A percentile compares a stretch with the other conserved stretches of the same genome.
These are phyloP conservation scores for Aspergillus transmontanensis DNA, from an alignment of 2,329 filamentous ascomycete species.

Conservation along the genomic window DNA sequence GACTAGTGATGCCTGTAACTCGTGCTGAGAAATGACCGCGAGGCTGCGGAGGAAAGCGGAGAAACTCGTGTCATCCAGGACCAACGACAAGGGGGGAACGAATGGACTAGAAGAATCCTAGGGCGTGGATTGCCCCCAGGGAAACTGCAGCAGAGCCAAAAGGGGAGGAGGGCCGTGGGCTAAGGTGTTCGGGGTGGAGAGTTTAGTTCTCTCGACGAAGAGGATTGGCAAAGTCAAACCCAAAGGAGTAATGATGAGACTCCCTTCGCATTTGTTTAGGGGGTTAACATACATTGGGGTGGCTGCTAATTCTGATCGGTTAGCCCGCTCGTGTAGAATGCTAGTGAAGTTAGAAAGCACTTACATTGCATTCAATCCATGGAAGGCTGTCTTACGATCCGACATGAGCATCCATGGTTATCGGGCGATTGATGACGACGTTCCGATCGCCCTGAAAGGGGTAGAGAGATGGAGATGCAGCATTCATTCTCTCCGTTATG, in stretches of 20 bases:
- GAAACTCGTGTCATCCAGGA: conserved; percentile 13
- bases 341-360: too few relatives aligned
- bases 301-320: neutral
- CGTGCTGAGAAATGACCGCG: conserved; percentile 15
- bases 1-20: conserved; percentile 18
- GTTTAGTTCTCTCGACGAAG: conserved; percentile 19
- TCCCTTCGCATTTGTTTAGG: neutral
- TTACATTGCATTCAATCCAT: too few relatives aligned
- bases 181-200: conserved; percentile 20
- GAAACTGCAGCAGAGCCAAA: conserved; percentile 11
- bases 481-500: neutral
- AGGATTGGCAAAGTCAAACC: conserved; percentile 21
- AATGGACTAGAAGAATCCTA: neutral
- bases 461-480: neutral
- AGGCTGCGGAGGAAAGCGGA: conserved; percentile 15
- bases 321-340: neutral
- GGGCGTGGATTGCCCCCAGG: neutral
- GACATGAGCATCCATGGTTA: neutral
- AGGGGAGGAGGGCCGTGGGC: conserved; percentile 15
- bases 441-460: neutral
- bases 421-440: neutral
- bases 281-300: neutral
- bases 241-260: conserved; percentile 22
- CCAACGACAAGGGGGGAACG: conserved; percentile 2
- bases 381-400: neutral